Base-by-base conservation (phyloP, 164 flowering plant species). In the Berberis vulgaris region DNA sequence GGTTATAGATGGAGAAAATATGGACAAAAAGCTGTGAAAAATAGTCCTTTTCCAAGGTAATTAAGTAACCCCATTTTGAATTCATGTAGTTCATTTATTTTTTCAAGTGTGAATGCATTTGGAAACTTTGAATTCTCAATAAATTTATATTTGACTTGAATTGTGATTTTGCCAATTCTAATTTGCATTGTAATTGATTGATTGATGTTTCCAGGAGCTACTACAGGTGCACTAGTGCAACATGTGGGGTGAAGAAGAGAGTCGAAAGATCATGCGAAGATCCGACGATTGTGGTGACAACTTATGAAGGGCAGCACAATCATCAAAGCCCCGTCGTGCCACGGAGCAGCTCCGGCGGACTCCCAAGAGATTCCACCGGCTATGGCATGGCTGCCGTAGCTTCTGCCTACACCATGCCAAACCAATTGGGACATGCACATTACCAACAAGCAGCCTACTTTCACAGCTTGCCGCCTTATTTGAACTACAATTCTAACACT, bases 271-370 rank as follows among this genome's bases (percentile, higher is more conserved):
- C 88, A 0, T 82, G 74, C 40, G 87, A 84, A 1, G 98, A 92
- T 71, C 82, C 87, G 1, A 7, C 95, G 0, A 79, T 76, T 3
- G 98, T 92, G 2, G 83, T 92, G 1, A 92, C 96, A 0, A 92
- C 95, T 6, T 92, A 92, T 62, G 98, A 92, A 76, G 96, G 98
- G 6, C 86, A 82, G 52, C 98, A 92, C 80, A 83, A 84, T 2
- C 97, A 91, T 60, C 82, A 74, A 2, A 72, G 84, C 54, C 93
- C 97, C 4, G 76, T 76, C 0, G 80, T 69, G 69, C 82, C 87
- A 0, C 84, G 93, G 6, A 83, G 85, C n/a, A 71, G 72, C 74
- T 54, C 84, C 5, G 75, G 57, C 1, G 78, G 57, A 11, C 64
- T 64, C 7, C 10, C 55, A 44, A 55, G 72, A 3, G 78, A 71